Conservation (phyloP, 306 rosid genomes). For the Luffa aegyptiaca region DNA sequence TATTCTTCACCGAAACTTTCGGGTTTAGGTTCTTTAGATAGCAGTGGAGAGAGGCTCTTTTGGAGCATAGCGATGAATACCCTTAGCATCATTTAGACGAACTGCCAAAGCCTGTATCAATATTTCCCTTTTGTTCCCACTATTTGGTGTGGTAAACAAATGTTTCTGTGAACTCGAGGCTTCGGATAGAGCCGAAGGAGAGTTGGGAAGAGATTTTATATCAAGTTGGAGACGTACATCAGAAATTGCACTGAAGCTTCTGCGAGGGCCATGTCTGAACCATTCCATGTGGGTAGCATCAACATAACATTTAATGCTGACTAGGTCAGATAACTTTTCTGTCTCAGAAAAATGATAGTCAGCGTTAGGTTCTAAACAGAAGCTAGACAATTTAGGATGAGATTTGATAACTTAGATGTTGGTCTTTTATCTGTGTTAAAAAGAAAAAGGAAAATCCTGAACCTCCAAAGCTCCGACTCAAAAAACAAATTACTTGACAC, state of each 20-base stretch:
- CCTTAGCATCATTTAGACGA: slow-evolving; percentile 18
- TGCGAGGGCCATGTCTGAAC: slow-evolving; percentile 1
- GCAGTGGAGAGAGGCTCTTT: slow-evolving; percentile 26
- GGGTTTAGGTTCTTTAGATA: slow-evolving; percentile 18
- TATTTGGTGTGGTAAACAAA: background rate
- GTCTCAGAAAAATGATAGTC: background rate
- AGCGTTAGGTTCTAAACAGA: background rate
- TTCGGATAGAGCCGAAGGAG: background rate
- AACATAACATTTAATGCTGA: slow-evolving; percentile 12
- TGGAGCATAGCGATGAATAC: slow-evolving; percentile 26
- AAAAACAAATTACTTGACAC: background rate
- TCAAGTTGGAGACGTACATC: background rate
- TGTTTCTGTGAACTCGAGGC: background rate
- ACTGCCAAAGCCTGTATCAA: background rate
- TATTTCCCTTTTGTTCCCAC: slow-evolving; percentile 7
- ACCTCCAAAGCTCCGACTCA: background rate
- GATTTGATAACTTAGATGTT: background rate
- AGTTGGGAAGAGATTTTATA: background rate
- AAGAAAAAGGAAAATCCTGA: background rate
- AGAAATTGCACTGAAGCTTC: slow-evolving; percentile 11
- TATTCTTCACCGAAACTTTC: slow-evolving; percentile 11
- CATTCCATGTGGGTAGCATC: slow-evolving; percentile 11
- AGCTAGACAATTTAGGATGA: background rate
- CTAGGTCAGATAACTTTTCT: background rate
- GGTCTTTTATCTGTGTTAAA: background rate